Base-by-base conservation (phyloP, 176 grass and related monocot genomes). In the Juncus effusus region DNA sequence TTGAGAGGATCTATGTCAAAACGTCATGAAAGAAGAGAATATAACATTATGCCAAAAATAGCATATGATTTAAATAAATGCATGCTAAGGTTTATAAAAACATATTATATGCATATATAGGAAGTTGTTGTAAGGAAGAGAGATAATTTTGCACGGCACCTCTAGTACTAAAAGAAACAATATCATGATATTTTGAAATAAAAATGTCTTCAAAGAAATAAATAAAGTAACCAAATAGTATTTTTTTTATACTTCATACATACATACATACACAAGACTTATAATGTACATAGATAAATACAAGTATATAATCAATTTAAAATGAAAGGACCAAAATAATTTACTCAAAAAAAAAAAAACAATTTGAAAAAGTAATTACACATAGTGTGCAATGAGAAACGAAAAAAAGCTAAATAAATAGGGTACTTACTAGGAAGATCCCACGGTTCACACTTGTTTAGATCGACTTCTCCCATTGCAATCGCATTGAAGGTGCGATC, bases 371-470 rank as follows among this genome's bases (percentile, higher is more conserved):
- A 36, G 19, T 51, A 8, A 65, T 50, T 61, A 40, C 16, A 44
- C 42, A 28, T 28, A 28, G 19, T 28, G 44, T 47, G 44, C 44
- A 47, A 6, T 59, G 56, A 71, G 36, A 36, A 4, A 9, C n/a
- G 15, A 41, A 60, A 36, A 42, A 10, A 51, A 45, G 19, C 19
- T 28, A 28, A 28, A 28, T 28, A 28, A 56, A 13, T 44, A 14
- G 4, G 10, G 53, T 10, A 59, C 53, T 70, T 78, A 78, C 76
- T 70, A 37, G 76, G 76, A 78, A 78, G 76, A 66, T 78, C 76
- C 76, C 76, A 78, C 3, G 76, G 76, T 41, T 78, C 76, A 61
- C 76, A 78, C 65, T 78, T 78, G 76, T 70, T 78, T 13, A 78
- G 55, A 67, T 78, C 76, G 10, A 78, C 76, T 36, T 78, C 76